Evolutionary conservation across 1,284 basidiomycete genomes (phyloP).

Genomic region (Pisolithus thermaeus): DNA sequence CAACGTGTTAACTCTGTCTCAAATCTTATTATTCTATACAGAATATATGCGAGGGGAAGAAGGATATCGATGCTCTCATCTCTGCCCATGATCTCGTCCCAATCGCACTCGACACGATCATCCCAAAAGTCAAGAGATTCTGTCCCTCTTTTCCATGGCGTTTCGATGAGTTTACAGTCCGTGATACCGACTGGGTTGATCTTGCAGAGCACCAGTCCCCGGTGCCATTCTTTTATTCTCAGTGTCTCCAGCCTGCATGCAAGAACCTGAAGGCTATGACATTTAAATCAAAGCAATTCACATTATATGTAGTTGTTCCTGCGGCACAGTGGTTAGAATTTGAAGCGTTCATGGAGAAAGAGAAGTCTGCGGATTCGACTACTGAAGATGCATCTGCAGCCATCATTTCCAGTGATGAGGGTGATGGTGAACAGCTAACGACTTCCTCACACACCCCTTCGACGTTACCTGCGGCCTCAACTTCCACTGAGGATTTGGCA

Average conservation of each 20-base stretch:
- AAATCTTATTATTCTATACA: neutral
- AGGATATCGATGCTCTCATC: conserved; percentile 1
- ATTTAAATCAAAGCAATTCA: conserved; percentile 1
- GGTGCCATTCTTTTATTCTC: conserved; percentile 1
- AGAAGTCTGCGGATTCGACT: no score
- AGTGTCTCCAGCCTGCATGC: neutral
- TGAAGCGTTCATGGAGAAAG: no score
- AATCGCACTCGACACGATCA: neutral
- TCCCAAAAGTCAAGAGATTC: neutral
- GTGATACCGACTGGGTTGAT: conserved; percentile 4
- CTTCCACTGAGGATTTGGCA: no score
- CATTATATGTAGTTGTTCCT: neutral
- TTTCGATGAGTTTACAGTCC: conserved; percentile 1
- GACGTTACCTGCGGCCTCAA: no score
- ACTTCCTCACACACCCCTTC: no score
- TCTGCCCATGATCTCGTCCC: neutral
- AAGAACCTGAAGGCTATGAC: neutral
- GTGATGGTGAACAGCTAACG: no score
- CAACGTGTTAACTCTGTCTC: no score
- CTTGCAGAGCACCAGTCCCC: neutral
- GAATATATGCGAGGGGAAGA: conserved; percentile 4
- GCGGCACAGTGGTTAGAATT: conserved; percentile 1
- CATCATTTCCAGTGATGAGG: no score
- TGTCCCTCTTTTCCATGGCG: neutral
- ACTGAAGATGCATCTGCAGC: no score